These are phyloP conservation scores for Rheum nobile DNA, from an alignment of 148 eudicot genomes.

Conservation along the genomic window DNA sequence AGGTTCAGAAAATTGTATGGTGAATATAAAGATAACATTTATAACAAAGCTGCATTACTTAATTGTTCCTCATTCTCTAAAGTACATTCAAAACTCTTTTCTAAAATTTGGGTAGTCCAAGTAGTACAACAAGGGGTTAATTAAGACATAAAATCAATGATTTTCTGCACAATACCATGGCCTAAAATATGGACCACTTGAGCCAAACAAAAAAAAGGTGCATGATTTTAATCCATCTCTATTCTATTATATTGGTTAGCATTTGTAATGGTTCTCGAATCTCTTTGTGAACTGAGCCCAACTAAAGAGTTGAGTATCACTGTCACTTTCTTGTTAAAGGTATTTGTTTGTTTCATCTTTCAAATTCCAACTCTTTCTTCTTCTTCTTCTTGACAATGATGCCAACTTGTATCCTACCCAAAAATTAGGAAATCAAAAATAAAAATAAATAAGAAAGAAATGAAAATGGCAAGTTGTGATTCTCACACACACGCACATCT, in stretches of 20 bases:
- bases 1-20: not conserved
- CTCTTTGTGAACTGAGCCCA: not conserved
- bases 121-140: not conserved
- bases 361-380: not conserved
- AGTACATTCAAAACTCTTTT: not conserved
- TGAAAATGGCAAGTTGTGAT: not conserved
- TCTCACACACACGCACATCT: not conserved
- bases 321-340: slow-evolving; percentile 6
- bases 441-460: not conserved
- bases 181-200: not conserved
- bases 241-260: not conserved
- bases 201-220: not conserved
- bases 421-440: not conserved
- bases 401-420: not conserved
- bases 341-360: not conserved
- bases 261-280: not conserved
- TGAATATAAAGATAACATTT: not conserved
- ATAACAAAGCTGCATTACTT: not conserved
- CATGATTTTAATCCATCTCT: not conserved
- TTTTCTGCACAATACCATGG: not conserved
- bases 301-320: not conserved
- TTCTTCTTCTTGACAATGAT: slow-evolving; percentile 5
- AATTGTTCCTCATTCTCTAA: not conserved
- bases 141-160: too few species aligned
- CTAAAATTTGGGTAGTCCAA: not conserved